Base-by-base conservation (phyloP, 1,284 basidiomycete genomes). In the Fomes fomentarius region DNA sequence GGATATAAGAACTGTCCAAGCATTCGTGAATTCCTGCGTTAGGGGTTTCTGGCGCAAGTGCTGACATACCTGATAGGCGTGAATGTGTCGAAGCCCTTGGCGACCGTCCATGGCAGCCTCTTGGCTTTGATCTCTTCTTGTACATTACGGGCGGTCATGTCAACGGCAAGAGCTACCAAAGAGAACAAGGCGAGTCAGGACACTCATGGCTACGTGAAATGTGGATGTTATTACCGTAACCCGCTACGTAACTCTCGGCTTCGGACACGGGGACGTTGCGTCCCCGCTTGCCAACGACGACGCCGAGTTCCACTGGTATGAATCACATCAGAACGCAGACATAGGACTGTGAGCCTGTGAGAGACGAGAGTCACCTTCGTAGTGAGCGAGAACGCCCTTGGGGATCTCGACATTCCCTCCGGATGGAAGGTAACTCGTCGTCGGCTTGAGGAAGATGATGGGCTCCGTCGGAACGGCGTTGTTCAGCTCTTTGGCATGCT, bases 391-490 rank as follows among this genome's bases (percentile, higher is more conserved):
- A 40, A 96, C 81, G 21, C 95, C 96, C 38, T 72, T 75, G 3
- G 96, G 96, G 46, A 98, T 91, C 76, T 98, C 92, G 24, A 98
- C 77, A 31, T 83, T 82, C 1, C 88, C 89, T 0, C 89, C 89
- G 6, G 83, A 84, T n/a, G 79, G 70, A 24, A 98, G 67, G 70
- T 96, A 98, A 66, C 91, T 93, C 3, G 89, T 86, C 2, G 96
- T 98, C 4, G 96, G 96, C 75, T 99, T 99, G 37, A 98, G 77
- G 80, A 98, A 99, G 83, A 98, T 97, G 81, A 99, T 98, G 0
- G 96, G 96, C 70, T 98, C 95, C 67, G 89, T 93, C 1, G 96
- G 96, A 3, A 90, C 78, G 6, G 91, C 80, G 70, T 98, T 98
- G 68, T 89, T 89, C 45, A 98, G 83, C 71, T 98, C 96, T 73